Percentiles rank a stretch among this genome's conserved stretches.
Evolutionary conservation across 192 early-diverging fungal species (phyloP).

Genomic region (Chytriomyces confervae): DNA sequence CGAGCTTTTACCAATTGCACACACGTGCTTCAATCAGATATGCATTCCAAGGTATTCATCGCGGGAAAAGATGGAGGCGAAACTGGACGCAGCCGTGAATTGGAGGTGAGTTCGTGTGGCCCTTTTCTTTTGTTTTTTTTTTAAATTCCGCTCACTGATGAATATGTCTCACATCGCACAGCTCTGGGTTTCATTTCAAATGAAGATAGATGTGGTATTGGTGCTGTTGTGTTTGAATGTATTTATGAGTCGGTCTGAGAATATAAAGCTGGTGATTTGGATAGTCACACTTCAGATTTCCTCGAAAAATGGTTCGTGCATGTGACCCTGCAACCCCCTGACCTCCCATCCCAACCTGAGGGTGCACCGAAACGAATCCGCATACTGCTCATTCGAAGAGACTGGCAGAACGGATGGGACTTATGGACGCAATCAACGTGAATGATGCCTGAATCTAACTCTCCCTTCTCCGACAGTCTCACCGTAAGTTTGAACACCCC

Average conservation of each 20-base stretch:
- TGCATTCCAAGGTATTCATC: constrained; percentile 80
- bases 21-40: constrained; percentile 81
- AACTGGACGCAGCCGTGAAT: constrained; percentile 77
- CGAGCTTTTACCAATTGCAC: constrained; percentile 79
- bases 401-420: too few species aligned
- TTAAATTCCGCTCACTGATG: background rate
- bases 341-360: too few species aligned
- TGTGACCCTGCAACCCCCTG: too few species aligned
- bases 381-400: too few species aligned
- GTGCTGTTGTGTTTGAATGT: background rate
- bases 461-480: constrained; percentile 7
- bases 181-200: constrained; percentile 40
- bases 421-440: too few species aligned
- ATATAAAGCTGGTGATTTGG: too few species aligned
- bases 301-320: too few species aligned
- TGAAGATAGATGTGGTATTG: constrained; percentile 20
- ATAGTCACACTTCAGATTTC: too few species aligned
- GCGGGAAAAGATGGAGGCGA: constrained; percentile 69
- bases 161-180: background rate
- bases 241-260: background rate
- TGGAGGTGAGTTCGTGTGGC: constrained; percentile 46
- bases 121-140: constrained; percentile 5
- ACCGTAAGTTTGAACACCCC: constrained; percentile 89
- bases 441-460: too few species aligned
- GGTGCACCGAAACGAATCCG: too few species aligned